A percentile compares a stretch with the other conserved stretches of the same genome.
Evolutionary conservation across 257 asterid genomes (phyloP).

Genomic region (Solanum chmielewskii): DNA sequence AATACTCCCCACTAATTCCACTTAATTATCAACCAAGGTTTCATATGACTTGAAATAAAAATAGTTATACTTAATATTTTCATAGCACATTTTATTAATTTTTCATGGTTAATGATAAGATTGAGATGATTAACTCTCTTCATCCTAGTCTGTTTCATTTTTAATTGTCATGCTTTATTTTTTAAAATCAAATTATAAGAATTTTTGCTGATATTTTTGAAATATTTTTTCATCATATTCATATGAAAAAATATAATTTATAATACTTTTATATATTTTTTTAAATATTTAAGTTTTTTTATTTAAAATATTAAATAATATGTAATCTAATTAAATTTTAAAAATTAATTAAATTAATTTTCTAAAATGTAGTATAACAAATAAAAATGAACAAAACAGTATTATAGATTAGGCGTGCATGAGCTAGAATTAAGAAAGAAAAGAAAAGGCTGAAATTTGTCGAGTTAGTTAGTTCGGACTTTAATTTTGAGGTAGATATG

Average conservation of each 20-base stretch:
- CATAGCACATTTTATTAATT: neutral
- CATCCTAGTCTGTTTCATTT: neutral
- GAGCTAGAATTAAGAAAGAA: neutral
- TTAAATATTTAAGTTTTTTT: too few relatives aligned
- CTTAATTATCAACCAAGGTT: neutral
- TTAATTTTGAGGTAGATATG: neutral
- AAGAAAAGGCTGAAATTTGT: neutral
- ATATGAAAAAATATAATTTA: too few relatives aligned
- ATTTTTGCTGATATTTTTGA: too few relatives aligned
- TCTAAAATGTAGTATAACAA: too few relatives aligned
- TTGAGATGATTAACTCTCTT: neutral
- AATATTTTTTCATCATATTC: too few relatives aligned
- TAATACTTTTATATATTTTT: too few relatives aligned
- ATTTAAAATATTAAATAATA: too few relatives aligned
- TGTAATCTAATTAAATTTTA: too few relatives aligned
- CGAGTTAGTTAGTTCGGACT: neutral
- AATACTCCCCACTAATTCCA: neutral
- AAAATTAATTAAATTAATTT: too few relatives aligned
- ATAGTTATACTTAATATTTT: neutral
- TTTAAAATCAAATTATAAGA: too few relatives aligned
- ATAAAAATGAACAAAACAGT: accelerated
- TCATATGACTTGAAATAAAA: neutral
- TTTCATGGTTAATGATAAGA: neutral
- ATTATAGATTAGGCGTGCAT: neutral
- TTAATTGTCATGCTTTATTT: accelerated